Conservation (phyloP, 2,329 filamentous ascomycete species). For the Paraconiothyrium sp. region DNA sequence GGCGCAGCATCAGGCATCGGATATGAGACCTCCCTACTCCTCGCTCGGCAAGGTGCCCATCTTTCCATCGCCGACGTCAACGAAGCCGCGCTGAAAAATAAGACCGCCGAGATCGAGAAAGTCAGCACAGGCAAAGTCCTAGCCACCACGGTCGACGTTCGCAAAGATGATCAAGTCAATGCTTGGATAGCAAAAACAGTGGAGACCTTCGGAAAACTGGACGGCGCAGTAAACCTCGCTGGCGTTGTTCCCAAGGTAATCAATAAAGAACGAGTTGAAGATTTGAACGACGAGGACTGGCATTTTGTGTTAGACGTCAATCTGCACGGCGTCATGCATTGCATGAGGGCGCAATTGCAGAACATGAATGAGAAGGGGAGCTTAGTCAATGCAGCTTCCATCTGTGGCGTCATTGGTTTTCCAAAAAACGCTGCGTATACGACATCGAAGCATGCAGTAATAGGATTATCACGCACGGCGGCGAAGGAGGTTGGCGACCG, state of each 20-base stretch:
- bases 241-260: constrained; percentile 35
- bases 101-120: constrained; percentile 19
- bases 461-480: constrained; percentile 47
- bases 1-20: constrained; percentile 39
- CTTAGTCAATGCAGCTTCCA: constrained; percentile 58
- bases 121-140: constrained; percentile 17
- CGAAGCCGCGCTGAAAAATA: constrained; percentile 24
- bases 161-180: constrained; percentile 32
- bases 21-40: constrained; percentile 46
- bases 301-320: constrained; percentile 36
- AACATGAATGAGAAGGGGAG: constrained; percentile 49
- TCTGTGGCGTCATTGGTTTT: constrained; percentile 60
- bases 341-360: constrained; percentile 42
- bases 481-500: constrained; percentile 48
- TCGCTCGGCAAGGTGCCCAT: constrained; percentile 42
- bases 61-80: constrained; percentile 49
- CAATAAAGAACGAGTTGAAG: constrained; percentile 17
- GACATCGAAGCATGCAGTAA: constrained; percentile 48
- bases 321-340: constrained; percentile 48
- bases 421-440: constrained; percentile 45
- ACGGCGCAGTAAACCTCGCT: constrained; percentile 52
- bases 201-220: constrained; percentile 41
- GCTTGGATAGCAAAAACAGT: constrained; percentile 48
- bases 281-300: constrained; percentile 28
- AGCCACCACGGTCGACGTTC: constrained; percentile 41